These are phyloP conservation scores for Phytophthora crassamura DNA, from an alignment of 352 stramenopile species.

Conservation along the genomic window DNA sequence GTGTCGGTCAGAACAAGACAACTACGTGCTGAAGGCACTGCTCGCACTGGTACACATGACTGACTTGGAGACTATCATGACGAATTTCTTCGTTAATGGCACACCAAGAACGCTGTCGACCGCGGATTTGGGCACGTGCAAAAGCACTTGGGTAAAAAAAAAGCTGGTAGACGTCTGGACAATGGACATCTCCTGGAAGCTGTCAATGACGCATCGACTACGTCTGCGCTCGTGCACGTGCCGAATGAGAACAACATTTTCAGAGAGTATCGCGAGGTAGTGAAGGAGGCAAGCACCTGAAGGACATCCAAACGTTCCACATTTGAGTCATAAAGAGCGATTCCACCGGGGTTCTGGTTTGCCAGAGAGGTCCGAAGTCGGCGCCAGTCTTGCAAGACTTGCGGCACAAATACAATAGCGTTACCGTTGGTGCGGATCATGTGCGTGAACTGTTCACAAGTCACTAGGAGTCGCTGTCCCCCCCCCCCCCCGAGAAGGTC, in stretches of 20 bases:
- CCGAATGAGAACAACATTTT: not conserved
- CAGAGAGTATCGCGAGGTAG: not conserved
- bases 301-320: constrained; percentile 1
- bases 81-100: too few species aligned
- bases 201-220: too few species aligned
- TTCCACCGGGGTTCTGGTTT: not conserved
- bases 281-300: constrained; percentile 3
- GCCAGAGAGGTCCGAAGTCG: not conserved
- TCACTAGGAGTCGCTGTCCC: not conserved
- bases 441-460: not conserved
- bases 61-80: too few species aligned
- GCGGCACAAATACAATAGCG: not conserved
- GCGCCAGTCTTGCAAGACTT: constrained; percentile 4
- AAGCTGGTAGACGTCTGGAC: too few species aligned
- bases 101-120: too few species aligned
- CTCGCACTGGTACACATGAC: too few species aligned
- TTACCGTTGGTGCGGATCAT: not conserved
- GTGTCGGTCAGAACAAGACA: constrained; percentile 25
- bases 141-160: too few species aligned
- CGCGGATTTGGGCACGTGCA: too few species aligned
- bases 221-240: constrained; percentile 2
- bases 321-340: constrained; percentile 5
- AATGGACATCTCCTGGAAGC: too few species aligned
- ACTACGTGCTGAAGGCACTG: too few species aligned
- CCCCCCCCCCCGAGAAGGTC: constrained; percentile 15